Evolutionary conservation across 768 basidiomycete species (phyloP), one percentile per base, ranked within the genome.

Genomic region (Mycena indigotica): DNA sequence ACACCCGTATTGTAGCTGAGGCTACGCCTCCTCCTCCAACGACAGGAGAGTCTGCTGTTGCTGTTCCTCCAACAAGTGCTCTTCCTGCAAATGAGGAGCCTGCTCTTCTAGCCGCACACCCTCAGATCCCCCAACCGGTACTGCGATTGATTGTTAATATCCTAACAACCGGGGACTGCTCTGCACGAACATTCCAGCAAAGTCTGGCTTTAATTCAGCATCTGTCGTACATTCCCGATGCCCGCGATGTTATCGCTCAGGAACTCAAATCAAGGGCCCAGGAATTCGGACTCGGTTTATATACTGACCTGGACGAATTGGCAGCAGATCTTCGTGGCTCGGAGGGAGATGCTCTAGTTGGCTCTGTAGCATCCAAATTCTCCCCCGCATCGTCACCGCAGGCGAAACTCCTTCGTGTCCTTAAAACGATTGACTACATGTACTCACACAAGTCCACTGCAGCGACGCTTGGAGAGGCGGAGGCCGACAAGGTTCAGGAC

Each of bases 341-440:
- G 13, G 73, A 79, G 48, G 80, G 76, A 21, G 86, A 86, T 52
- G 75, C 82, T 15, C 73, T 85, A 23, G 78, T 87, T 16, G 85
- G 84, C 41, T 81, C 87, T 3, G 84, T 91, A 5, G 87, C 96
- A 5, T 84, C 89, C 44, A 93, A 89, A 66, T 98, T 99, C 76
- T 96, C 96, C 1, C 86, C 94, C 1, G 88, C 95, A 2, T 95
- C 95, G 1, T 95, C 95, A 0, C 85, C 87, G 40, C 97, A 99
- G 77, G 95, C 97, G n/a, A 97, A 97, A 73, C 83, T 99, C 4
- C 80, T 99, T 5, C 83, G 97, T 13, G 89, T 99, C 15, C 79
- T 99, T 63, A 99, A 98, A 76, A 97, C 96, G 10, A 90, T 99
- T 67, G 97, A 98, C 70, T 96, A 95, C 71, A 95, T 97, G 86